These are phyloP conservation scores for Skeletonema potamos DNA, from an alignment of 108 stramenopile species.

Conservation along the genomic window DNA sequence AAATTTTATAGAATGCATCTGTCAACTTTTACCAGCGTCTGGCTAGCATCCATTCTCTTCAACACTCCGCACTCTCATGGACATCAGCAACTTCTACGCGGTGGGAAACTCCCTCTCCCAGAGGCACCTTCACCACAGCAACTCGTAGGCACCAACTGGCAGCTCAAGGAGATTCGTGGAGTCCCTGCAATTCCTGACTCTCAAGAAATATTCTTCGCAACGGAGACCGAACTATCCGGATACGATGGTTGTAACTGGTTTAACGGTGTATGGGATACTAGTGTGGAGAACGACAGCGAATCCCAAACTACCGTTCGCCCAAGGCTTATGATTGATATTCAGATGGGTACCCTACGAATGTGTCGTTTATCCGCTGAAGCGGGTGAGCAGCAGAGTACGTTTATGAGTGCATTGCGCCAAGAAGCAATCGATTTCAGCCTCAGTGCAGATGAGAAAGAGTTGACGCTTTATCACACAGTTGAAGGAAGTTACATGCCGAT, in stretches of 20 bases:
- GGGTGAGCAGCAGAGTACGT: not conserved
- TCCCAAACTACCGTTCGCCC: not conserved
- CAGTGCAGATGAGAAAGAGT: not conserved
- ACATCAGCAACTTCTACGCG: not conserved
- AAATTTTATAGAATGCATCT: not conserved
- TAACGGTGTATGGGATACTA: not conserved
- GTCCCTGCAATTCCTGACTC: not conserved
- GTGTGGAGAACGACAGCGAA: not conserved
- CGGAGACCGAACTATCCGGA: not conserved
- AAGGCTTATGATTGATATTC: not conserved
- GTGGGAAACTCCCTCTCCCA: not conserved
- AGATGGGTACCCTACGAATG: not conserved
- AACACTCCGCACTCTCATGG: not conserved
- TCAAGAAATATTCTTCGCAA: not conserved
- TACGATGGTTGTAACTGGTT: not conserved
- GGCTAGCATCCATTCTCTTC: not conserved
- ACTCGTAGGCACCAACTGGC: not conserved
- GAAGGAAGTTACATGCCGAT: not conserved
- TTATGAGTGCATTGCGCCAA: not conserved
- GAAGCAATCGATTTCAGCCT: not conserved
- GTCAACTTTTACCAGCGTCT: not conserved
- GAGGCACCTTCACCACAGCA: not conserved
- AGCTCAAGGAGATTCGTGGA: not conserved
- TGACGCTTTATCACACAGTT: not conserved
- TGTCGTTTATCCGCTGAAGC: not conserved